These are phyloP conservation scores for Schizothecium vesticola DNA, from an alignment of 495 filamentous ascomycete genomes.

Conservation along the genomic window DNA sequence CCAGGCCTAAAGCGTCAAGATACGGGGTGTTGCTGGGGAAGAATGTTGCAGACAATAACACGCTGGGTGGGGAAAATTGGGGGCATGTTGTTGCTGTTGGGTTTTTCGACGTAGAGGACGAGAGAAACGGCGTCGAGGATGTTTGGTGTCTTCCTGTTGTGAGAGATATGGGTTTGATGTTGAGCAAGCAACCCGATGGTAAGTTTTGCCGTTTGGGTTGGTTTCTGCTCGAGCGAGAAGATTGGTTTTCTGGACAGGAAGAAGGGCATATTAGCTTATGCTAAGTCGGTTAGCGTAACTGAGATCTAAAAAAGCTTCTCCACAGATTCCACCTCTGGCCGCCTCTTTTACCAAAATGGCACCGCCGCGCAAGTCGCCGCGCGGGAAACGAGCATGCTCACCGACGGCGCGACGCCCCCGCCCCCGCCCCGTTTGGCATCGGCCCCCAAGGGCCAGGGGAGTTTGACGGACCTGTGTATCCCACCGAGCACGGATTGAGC, in stretches of 20 bases:
- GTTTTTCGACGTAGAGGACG: not conserved
- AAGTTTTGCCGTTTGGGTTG: constrained; percentile 2
- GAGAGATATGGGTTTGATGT: not conserved
- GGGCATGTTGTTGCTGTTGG: constrained; percentile 2
- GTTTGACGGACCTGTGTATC: too few species aligned
- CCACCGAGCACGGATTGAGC: too few species aligned
- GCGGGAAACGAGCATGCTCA: too few species aligned
- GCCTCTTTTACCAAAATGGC: too few species aligned
- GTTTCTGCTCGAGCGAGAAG: not conserved
- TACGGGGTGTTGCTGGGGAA: not conserved
- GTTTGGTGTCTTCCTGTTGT: constrained; percentile 8
- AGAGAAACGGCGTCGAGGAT: not conserved
- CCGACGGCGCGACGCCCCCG: too few species aligned
- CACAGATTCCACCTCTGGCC: too few species aligned
- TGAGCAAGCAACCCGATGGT: not conserved
- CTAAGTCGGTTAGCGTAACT: not conserved
- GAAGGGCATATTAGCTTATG: not conserved
- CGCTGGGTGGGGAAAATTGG: not conserved
- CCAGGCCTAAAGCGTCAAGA: not conserved
- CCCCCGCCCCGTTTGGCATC: too few species aligned
- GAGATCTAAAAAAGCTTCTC: too few species aligned
- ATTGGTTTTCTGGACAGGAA: not conserved
- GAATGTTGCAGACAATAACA: not conserved
- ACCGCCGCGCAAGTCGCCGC: too few species aligned
- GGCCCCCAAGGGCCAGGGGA: too few species aligned